Evolutionary conservation across 208 protist species (phyloP).

Genomic region (Trypanosoma brucei): DNA sequence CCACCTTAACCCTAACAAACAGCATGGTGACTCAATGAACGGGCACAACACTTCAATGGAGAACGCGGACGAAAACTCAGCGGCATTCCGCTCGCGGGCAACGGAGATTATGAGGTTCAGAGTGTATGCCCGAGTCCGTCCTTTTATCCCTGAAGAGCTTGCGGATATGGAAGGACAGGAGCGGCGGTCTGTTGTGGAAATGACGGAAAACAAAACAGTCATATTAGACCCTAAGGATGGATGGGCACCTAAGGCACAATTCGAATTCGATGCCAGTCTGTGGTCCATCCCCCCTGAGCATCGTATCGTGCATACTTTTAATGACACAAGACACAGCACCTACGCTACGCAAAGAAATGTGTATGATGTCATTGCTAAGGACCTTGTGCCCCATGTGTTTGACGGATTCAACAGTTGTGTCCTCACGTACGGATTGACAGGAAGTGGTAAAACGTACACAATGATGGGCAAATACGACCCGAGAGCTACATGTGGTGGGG

Average conservation of each 20-base stretch:
- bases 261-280: slow-evolving; percentile 86
- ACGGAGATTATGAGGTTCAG: slow-evolving; percentile 87
- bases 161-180: slow-evolving; percentile 83
- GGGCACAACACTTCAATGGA: slow-evolving; percentile 32
- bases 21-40: slow-evolving; percentile 8
- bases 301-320: slow-evolving; percentile 78
- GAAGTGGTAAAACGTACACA: slow-evolving; percentile 91
- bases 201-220: slow-evolving; percentile 83
- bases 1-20: slow-evolving; percentile 1
- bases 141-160: slow-evolving; percentile 86
- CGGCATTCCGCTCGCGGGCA: slow-evolving; percentile 69
- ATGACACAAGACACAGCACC: slow-evolving; percentile 62
- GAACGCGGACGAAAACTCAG: slow-evolving; percentile 59
- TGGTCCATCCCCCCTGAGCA: slow-evolving; percentile 88
- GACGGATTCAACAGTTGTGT: slow-evolving; percentile 90
- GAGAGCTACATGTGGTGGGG: slow-evolving; percentile 56
- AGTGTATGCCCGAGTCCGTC: slow-evolving; percentile 79
- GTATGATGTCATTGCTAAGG: slow-evolving; percentile 87
- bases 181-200: slow-evolving; percentile 84
- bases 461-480: slow-evolving; percentile 89
- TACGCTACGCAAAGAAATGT: slow-evolving; percentile 86
- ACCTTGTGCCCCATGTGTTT: slow-evolving; percentile 91
- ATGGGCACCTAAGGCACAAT: slow-evolving; percentile 86
- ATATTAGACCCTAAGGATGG: slow-evolving; percentile 81
- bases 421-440: slow-evolving; percentile 91